Base-by-base conservation (phyloP, 768 basidiomycete genomes). In the Neoboletus subvelutipes region DNA sequence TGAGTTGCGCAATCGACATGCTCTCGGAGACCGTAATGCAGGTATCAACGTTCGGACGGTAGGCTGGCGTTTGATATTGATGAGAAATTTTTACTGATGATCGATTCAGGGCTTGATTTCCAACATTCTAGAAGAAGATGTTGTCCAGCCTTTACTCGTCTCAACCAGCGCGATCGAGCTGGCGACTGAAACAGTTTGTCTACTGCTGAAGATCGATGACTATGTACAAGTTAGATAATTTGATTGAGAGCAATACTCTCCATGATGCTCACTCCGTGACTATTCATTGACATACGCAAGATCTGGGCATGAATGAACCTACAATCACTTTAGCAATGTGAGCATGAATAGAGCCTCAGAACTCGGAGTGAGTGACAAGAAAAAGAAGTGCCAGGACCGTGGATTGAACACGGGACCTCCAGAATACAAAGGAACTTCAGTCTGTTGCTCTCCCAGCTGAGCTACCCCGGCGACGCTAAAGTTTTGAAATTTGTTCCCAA, bases 11-110 rank as follows among this genome's bases (percentile, higher is more conserved):
- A 99, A 99, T 76, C 83, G 94, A 61, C 97, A 99, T 73, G 95
- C 97, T 2, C 79, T 94, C 10, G 97, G 97, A 34, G 97, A 99
- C 65, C 82, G 83, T 60, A 94, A 88, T 63, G 95, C 97, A 28
- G 97, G 97, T 33, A 98, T 99, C 75, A 99, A 98, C 72, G 94
- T 99, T 60, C 87, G 96, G 66, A 98, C 95, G 80, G 94, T 93
- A 65, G 42, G 83, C 71, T 47, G 34, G 24, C 9, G 18, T 46
- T 51, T 10, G 29, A 7, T 50, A 11, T 42, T 31, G 24, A 18
- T 4, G 15, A 36, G 9, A 40, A 47, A 34, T 52, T 18, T 22
- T 45, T 33, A 45, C 28, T 64, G 22, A 72, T 29, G 46, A 34
- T 40, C 17, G 37, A 48, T 47, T 31, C 62, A 95, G 93, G 96